Base-by-base conservation (phyloP, 208 protist species). In the Zelonia costaricensis region DNA sequence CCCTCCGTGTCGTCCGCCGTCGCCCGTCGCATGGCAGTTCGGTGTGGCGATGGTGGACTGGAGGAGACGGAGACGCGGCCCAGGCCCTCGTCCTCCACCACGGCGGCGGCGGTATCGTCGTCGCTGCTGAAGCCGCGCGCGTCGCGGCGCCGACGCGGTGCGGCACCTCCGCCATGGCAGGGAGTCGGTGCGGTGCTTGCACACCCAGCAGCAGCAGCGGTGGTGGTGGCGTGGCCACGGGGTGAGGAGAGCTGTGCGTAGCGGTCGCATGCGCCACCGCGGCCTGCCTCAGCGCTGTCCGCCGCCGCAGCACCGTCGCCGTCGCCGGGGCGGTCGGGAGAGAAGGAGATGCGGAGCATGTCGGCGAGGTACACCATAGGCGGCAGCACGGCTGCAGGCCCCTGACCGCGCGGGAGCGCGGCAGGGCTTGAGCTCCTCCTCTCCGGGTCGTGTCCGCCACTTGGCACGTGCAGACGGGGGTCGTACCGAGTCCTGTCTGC, bases 331-430 rank as follows among this genome's bases (percentile, higher is more conserved):
- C 40, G 43, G 5, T 28, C 35, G 0, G 42, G 52, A 7, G 63
- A 69, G 54, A 62, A 42, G 46, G 63, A 62, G 35, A 56, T 52
- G 15, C 63, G 46, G 18, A 69, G 54, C 63, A 61, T 69, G 28
- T 69, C 63, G 6, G 46, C 20, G 7, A 69, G 46, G 30, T 31
- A 69, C 45, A 69, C 27, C 25, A 56, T 47, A 25, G 63, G 46
- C 3, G 22, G 13, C n/a, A 42, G 18, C 22, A 13, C 30, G 40
- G 45, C 18, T 40, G 38, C 39, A 8, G 28, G 7, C 35, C 5
- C 31, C n/a, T n/a, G n/a, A n/a, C n/a, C n/a, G n/a, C n/a, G n/a
- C n/a, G n/a, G n/a, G n/a, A n/a, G n/a, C n/a, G n/a, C n/a, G n/a
- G n/a, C n/a, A n/a, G n/a, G n/a, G n/a, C n/a, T n/a, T n/a, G n/a